phyloP scores from a whole-genome alignment of 805 yeast species.

The Sugiyamaella chiloensis region DNA sequence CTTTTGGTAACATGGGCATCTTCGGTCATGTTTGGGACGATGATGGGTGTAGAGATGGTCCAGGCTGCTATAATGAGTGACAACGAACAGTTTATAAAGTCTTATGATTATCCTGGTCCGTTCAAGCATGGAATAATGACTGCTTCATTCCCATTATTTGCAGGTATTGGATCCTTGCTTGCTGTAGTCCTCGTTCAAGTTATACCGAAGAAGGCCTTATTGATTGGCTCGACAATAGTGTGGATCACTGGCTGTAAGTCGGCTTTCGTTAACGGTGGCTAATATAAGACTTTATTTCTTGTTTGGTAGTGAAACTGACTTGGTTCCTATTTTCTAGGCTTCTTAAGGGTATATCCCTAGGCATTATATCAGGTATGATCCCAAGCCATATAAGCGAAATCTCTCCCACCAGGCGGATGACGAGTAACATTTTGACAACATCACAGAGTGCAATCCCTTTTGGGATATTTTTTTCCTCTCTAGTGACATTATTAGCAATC shows the following conservation, averaged over 20 bases:
- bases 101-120: neutral
- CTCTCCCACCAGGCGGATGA: neutral
- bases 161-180: neutral
- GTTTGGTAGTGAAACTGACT: neutral
- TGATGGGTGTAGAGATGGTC: neutral
- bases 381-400: neutral
- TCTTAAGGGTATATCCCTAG: neutral
- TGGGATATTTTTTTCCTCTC: slow-evolving; percentile 6
- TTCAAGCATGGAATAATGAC: neutral
- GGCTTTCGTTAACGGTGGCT: neutral
- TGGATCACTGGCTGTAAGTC: neutral
- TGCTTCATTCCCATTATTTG: neutral
- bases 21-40: neutral
- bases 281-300: neutral
- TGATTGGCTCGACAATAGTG: neutral
- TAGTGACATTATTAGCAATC: neutral
- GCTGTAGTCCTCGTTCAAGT: neutral
- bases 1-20: neutral
- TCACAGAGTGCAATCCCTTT: slow-evolving; percentile 8
- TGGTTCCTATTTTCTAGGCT: neutral
- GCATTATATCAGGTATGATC: neutral
- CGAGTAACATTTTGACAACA: neutral
- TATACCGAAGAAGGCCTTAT: neutral
- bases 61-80: neutral
- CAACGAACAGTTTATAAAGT: neutral